Base-by-base conservation (phyloP, 2,329 filamentous ascomycete species). In the Neoarthrinium moseri region DNA sequence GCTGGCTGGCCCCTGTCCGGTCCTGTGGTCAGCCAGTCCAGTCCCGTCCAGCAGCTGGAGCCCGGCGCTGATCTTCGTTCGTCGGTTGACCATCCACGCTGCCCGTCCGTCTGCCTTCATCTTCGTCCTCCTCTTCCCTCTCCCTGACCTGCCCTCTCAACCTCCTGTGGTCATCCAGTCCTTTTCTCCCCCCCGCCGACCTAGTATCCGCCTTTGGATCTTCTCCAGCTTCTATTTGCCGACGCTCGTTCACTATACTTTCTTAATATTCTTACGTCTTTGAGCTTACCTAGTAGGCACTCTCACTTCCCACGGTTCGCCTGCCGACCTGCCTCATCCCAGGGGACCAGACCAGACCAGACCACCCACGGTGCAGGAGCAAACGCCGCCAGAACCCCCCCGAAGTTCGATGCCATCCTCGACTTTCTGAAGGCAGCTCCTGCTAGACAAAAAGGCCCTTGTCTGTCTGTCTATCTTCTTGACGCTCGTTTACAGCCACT, bases 241-340 rank as follows among this genome's bases (percentile, higher is more conserved):
- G 53, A 61, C 59, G 46, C 58, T 62, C 61, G 56, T 63, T 63
- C 57, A 52, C 51, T 61, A 61, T 61, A 60, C 50, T 56, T 62
- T 62, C 54, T 55, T 62, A 63, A 62, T 62, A 59, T 58, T 56
- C 51, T 56, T 60, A 47, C 51, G 49, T 52, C 50, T 59, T 43
- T 12, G 23, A 41, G 23, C 38, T 30, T 27, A 29, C 23, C 24
- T 23, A 34, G n/a, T n/a, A n/a, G n/a, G n/a, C n/a, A n/a, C n/a
- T n/a, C n/a, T 43, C 39, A 23, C 17, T 22, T 33, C 26, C 39
- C 20, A n/a, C 37, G 15, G 30, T 29, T 23, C 30, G 37, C 23
- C 37, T 18, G 18, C 23, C 22, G 23, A 29, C 24, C 23, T 18
- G 13, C 17, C 11, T n/a, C 23, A 34, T 26, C 15, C 15, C 24